Evolutionary conservation across 1,284 basidiomycete genomes (phyloP), one percentile per base, ranked within the genome.

Genomic region (Mycena citricolor): DNA sequence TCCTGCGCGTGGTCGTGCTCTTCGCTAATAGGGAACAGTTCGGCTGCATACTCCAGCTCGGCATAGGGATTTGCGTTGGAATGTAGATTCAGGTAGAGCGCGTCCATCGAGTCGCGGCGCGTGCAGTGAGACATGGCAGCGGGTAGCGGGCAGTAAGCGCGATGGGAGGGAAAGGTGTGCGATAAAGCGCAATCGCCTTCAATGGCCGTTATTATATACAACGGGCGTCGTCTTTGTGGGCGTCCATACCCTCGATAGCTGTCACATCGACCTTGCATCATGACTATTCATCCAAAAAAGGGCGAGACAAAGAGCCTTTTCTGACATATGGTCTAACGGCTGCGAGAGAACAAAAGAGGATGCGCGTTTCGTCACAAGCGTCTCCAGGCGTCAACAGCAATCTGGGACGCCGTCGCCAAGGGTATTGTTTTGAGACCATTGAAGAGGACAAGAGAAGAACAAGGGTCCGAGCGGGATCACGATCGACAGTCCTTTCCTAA

Each of bases 191-290:
- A 33, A 4, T 16, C 20, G 33, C 42, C 17, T 13, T 43, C n/a
- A n/a, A n/a, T n/a, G n/a, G n/a, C 38, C 28, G 41, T 49, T 44
- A 39, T 44, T 45, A 45, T 44, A 50, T 42, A 45, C 11, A 29
- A n/a, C 26, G 10, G 12, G 24, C 10, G 17, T 11, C 32, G 31
- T 33, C 47, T 42, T 49, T 49, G 14, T 39, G 17, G 34, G 39
- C 45, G 41, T 37, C 45, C n/a, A 42, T 14, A 30, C 34, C 38
- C 30, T 47, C 34, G 39, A 37, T 42, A 2, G 34, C n/a, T 42
- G 32, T 48, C 46, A 47, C 44, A 38, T 4, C 32, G 32, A 41
- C 35, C 39, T n/a, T 29, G 37, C 38, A 37, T 47, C 39, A 35
- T 47, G 44, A 16, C 5, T 22, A 30, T 42, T 8, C 19, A 19